Evolutionary conservation across 495 filamentous ascomycete species (phyloP), one percentile per base, ranked within the genome.

Genomic region (Hypoxylon fuscum): DNA sequence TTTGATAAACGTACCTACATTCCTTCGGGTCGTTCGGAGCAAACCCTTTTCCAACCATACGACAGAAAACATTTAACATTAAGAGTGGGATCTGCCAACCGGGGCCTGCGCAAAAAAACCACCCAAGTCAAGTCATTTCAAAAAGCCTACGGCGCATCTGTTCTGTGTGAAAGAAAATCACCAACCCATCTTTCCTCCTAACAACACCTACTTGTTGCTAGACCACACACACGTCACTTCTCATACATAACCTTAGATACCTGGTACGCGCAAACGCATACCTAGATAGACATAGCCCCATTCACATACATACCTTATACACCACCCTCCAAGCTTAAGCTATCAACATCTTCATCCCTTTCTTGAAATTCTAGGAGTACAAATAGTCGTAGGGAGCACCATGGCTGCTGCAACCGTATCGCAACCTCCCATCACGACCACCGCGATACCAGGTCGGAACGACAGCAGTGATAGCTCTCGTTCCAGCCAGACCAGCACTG

Each of bases 401-500:
- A 72, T 72, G 69, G 69, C 69, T 51, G 49, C 63, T 35, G 63
- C 49, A 45, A 45, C 63, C 43, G 63, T 57, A 15, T 41, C 59
- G 44, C 64, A 68, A 48, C 63, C 63, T 37, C 41, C 63, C 25
- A 27, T 62, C 41, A 40, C 37, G 2, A 8, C 63, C 32, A 52
- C 63, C 44, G 57, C 56, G 31, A 60, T 72, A 60, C 52, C 55
- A 8, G 69, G 55, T 37, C 67, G 69, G 35, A 62, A 63, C 35
- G 69, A 70, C 47, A 72, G 69, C 46, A 72, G 69, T 37, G 69
- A 72, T 29, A 72, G 69, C 35, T 70, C 69, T 21, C 69, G 69
- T 27, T 65, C 64, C 23, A 70, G 69, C 47, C 66, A 70, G 31
- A 66, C 62, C 27, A 66, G 54, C 43, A 55, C 63, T 11, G 67